Conservation (phyloP, 768 basidiomycete species). For the Megacollybia marginata region DNA sequence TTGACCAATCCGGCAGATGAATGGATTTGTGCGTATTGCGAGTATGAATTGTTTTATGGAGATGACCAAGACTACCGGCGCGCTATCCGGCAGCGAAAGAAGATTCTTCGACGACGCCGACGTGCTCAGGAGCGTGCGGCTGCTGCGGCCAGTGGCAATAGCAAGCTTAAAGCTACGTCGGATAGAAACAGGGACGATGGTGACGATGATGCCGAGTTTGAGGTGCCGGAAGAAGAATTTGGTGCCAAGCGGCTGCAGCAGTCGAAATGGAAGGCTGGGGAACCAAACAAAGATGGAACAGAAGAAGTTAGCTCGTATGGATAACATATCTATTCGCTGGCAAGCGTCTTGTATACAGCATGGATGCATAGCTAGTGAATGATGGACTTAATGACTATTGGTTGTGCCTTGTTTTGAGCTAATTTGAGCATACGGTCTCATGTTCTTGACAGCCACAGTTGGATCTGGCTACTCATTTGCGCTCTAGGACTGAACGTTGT, state of each 20-base stretch:
- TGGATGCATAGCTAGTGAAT: neutral
- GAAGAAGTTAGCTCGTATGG: conserved; percentile 8
- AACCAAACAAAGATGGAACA: conserved; percentile 13
- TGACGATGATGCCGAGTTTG: conserved; percentile 22
- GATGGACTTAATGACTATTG: no score
- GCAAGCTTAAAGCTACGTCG: conserved; percentile 15
- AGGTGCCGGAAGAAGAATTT: conserved; percentile 11
- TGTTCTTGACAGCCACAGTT: no score
- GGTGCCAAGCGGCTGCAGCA: conserved; percentile 14
- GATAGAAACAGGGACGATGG: conserved; percentile 21
- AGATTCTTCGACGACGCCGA: conserved; percentile 52
- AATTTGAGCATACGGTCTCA: no score
- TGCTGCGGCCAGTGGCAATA: conserved; percentile 21
- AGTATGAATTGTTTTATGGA: conserved; percentile 90
- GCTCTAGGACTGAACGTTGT: no score
- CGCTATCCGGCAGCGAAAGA: conserved; percentile 57
- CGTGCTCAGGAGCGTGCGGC: conserved; percentile 58
- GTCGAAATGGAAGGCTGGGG: conserved; percentile 14
- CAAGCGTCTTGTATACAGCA: neutral
- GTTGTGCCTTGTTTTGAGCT: no score
- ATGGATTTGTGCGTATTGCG: conserved; percentile 93
- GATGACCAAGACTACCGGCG: conserved; percentile 58
- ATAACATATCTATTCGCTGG: neutral
- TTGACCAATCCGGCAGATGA: conserved; percentile 68
- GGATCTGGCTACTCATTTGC: no score